Conservation (phyloP, 1,284 basidiomycete species). For the Vanrija humicola region DNA sequence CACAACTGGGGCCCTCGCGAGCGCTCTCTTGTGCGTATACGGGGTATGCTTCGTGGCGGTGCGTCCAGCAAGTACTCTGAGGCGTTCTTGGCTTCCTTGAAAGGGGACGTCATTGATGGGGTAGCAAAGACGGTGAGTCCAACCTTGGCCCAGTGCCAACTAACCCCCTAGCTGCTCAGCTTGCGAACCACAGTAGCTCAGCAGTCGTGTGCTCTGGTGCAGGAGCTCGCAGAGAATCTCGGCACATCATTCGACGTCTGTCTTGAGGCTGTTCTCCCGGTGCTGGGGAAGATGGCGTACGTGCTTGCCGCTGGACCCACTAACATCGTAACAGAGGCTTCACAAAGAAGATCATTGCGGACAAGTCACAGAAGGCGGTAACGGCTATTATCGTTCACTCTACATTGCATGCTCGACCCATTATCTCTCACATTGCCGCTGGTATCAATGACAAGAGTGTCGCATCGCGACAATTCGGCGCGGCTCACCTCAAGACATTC, state of each 20-base stretch:
- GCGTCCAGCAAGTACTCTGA: constrained; percentile 70
- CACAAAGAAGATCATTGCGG: constrained; percentile 92
- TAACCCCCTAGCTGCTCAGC: constrained; percentile 63
- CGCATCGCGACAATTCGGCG: constrained; percentile 66
- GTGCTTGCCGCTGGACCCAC: constrained; percentile 1
- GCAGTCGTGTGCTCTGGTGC: constrained; percentile 73
- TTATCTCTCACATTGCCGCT: constrained; percentile 68
- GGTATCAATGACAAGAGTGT: constrained; percentile 79
- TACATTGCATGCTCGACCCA: constrained; percentile 65
- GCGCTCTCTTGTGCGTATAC: constrained; percentile 68
- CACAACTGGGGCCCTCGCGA: constrained; percentile 92
- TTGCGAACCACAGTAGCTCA: constrained; percentile 86
- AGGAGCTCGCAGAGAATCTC: constrained; percentile 68
- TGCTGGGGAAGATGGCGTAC: constrained; percentile 72
- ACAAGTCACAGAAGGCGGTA: constrained; percentile 74
- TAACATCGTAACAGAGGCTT: constrained; percentile 49
- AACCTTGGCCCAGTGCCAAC: background rate
- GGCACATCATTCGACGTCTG: constrained; percentile 70
- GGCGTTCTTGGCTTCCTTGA: constrained; percentile 69
- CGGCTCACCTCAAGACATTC: constrained; percentile 68
- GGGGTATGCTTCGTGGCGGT: constrained; percentile 87
- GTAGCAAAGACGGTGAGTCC: constrained; percentile 75
- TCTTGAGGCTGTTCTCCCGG: constrained; percentile 68
- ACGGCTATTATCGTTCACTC: constrained; percentile 66
- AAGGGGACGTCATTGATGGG: constrained; percentile 71